Percentiles rank a stretch among this genome's conserved stretches.
phyloP scores from a whole-genome alignment of 2,329 filamentous ascomycete species.

The Drechslerella dactyloides region DNA sequence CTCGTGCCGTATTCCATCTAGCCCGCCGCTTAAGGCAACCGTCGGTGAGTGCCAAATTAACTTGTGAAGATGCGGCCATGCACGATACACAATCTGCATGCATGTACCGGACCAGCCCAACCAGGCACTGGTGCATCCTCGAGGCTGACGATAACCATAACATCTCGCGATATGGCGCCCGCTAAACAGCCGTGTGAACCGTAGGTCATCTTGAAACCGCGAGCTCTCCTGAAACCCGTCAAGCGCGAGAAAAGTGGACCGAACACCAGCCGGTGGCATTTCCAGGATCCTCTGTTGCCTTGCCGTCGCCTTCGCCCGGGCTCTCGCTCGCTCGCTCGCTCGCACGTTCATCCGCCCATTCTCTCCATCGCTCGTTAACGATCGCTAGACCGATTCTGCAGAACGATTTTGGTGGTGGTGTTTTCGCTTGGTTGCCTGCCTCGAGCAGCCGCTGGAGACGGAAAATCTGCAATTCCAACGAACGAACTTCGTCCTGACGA shows the following conservation, averaged over 20 bases:
- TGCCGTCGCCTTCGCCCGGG: conserved; percentile 23
- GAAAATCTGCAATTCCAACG: conserved; percentile 36
- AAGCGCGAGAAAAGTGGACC: conserved; percentile 16
- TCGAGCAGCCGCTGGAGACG: conserved; percentile 9
- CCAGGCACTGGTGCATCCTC: background rate
- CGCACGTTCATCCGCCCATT: too few relatives aligned
- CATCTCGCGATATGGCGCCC: background rate
- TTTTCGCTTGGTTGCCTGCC: conserved; percentile 36
- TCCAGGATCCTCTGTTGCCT: conserved; percentile 20
- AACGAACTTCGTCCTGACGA: conserved; percentile 20
- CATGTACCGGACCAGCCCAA: background rate
- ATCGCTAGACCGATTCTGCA: conserved; percentile 20
- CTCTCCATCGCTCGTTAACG: conserved; percentile 28
- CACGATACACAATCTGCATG: background rate
- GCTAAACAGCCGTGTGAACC: conserved; percentile 10
- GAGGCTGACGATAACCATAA: conserved; percentile 3
- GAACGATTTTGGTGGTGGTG: conserved; percentile 31
- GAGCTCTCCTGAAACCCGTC: conserved; percentile 43
- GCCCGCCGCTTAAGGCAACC: background rate
- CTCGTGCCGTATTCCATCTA: background rate
- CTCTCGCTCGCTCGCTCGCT: conserved; percentile 30
- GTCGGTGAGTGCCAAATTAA: background rate
- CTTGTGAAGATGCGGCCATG: background rate
- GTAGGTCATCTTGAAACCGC: conserved; percentile 19
- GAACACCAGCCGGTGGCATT: conserved; percentile 1